Evolutionary conservation across 2,329 filamentous ascomycete species (phyloP).

Genomic region (Fusarium chlamydosporum): DNA sequence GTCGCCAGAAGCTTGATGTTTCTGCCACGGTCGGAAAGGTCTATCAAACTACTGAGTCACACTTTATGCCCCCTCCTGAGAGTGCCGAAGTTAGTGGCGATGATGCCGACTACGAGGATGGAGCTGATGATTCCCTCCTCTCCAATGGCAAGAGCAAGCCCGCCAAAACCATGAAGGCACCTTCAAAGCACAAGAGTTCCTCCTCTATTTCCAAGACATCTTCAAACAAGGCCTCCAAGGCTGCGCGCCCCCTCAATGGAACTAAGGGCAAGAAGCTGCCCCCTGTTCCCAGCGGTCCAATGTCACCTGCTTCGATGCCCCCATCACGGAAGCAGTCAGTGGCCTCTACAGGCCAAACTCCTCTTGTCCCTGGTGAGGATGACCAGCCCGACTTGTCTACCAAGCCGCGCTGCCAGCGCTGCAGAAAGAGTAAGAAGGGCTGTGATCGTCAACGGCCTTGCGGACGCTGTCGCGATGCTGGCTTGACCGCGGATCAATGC

Average conservation of each 20-base stretch:
- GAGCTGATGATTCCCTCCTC: slow-evolving; percentile 54
- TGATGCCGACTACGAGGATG: slow-evolving; percentile 54
- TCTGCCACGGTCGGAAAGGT: slow-evolving; percentile 61
- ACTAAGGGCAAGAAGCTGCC: slow-evolving; percentile 68
- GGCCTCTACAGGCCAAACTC: slow-evolving; percentile 67
- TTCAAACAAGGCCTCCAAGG: slow-evolving; percentile 61
- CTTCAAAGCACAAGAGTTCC: slow-evolving; percentile 59
- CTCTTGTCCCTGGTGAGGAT: slow-evolving; percentile 77
- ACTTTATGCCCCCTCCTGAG: slow-evolving; percentile 67
- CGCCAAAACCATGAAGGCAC: slow-evolving; percentile 57
- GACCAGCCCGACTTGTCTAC: slow-evolving; percentile 93
- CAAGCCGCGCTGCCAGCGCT: slow-evolving; percentile 97
- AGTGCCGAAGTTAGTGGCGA: slow-evolving; percentile 58
- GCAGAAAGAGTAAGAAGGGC: slow-evolving; percentile 99
- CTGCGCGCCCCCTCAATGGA: slow-evolving; percentile 56
- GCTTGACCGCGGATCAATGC: slow-evolving; percentile 92
- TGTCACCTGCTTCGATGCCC: slow-evolving; percentile 77
- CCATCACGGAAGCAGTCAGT: slow-evolving; percentile 82
- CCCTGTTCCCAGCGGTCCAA: slow-evolving; percentile 61
- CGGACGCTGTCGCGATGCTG: slow-evolving; percentile 94
- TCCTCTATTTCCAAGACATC: slow-evolving; percentile 53
- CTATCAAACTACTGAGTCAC: slow-evolving; percentile 67
- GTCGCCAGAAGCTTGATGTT: slow-evolving; percentile 69
- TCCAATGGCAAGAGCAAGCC: slow-evolving; percentile 59
- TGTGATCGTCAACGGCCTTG: slow-evolving; percentile 97